Percentiles rank a stretch among this genome's conserved stretches.
These are phyloP conservation scores for Excoecaria agallocha DNA, from an alignment of 345 rosid species.

Conservation along the genomic window DNA sequence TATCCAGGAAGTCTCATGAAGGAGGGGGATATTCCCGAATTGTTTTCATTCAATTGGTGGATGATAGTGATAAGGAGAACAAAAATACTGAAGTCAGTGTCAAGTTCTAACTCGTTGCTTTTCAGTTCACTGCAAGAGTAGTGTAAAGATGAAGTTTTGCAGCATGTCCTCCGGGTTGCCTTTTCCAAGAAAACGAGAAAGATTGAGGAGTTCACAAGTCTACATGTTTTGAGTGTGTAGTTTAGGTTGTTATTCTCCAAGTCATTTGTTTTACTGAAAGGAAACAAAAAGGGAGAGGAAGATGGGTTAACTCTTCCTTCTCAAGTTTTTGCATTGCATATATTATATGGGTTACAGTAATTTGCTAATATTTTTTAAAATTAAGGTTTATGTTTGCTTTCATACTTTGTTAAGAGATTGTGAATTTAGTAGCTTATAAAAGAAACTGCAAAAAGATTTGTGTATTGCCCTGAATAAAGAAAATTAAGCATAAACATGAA, in stretches of 20 bases:
- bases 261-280: neutral
- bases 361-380: slow-evolving; percentile 7
- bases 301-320: slow-evolving; percentile 6
- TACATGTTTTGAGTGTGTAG: slow-evolving; percentile 23
- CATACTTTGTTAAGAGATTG: neutral
- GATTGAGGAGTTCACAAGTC: neutral
- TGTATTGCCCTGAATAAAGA: neutral
- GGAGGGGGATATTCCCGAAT: slow-evolving; percentile 28
- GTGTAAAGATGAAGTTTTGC: slow-evolving; percentile 26
- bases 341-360: neutral
- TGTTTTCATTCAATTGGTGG: slow-evolving; percentile 18
- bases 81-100: slow-evolving; percentile 10
- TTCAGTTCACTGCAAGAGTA: slow-evolving; percentile 22
- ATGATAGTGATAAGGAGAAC: slow-evolving; percentile 18
- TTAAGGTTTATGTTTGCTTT: neutral
- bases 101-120: slow-evolving; percentile 11
- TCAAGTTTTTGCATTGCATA: too few species aligned
- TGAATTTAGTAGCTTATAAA: neutral
- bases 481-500: too few species aligned
- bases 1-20: slow-evolving; percentile 27
- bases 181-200: slow-evolving; percentile 13
- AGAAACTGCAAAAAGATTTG: neutral
- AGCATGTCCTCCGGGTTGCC: slow-evolving; percentile 16
- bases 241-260: neutral
- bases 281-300: neutral